Percentiles rank a stretch among this genome's conserved stretches.
These are phyloP conservation scores for Neurospora sp. DNA, from an alignment of 495 filamentous ascomycete species.

Conservation along the genomic window DNA sequence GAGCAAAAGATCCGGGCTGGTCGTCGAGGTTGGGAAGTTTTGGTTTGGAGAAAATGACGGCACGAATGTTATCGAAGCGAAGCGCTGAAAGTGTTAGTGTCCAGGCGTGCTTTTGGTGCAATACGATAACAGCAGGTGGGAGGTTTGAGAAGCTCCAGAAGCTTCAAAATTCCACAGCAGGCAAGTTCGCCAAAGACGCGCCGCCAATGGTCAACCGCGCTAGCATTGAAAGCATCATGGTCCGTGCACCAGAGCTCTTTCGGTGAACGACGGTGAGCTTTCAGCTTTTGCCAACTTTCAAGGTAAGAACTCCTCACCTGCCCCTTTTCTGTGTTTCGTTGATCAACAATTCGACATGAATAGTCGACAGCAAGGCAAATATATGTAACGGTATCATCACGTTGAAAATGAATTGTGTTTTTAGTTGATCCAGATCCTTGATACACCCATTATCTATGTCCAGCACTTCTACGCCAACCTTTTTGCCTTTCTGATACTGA, in stretches of 20 bases:
- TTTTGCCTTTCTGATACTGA: background rate
- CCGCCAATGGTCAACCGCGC: background rate
- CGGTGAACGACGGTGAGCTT: background rate
- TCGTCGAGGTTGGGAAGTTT: background rate
- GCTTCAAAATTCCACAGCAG: conserved; percentile 17
- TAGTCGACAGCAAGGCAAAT: background rate
- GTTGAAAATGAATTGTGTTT: background rate
- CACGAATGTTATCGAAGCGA: background rate
- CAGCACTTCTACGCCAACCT: background rate
- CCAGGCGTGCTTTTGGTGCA: background rate
- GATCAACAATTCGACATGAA: background rate
- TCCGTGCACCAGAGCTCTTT: background rate
- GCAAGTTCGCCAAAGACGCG: background rate
- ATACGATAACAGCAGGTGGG: background rate
- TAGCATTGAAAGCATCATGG: background rate
- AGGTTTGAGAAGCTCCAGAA: conserved; percentile 11
- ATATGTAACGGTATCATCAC: background rate
- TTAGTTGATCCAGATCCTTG: background rate
- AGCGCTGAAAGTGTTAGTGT: background rate
- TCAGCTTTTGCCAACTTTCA: background rate
- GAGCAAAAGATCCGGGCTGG: background rate
- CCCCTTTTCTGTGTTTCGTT: background rate
- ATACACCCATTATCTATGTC: background rate
- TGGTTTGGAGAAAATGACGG: background rate
- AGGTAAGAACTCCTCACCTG: background rate